Base-by-base conservation (phyloP, 202 grass and related monocot genomes). In the Digitaria exilis region DNA sequence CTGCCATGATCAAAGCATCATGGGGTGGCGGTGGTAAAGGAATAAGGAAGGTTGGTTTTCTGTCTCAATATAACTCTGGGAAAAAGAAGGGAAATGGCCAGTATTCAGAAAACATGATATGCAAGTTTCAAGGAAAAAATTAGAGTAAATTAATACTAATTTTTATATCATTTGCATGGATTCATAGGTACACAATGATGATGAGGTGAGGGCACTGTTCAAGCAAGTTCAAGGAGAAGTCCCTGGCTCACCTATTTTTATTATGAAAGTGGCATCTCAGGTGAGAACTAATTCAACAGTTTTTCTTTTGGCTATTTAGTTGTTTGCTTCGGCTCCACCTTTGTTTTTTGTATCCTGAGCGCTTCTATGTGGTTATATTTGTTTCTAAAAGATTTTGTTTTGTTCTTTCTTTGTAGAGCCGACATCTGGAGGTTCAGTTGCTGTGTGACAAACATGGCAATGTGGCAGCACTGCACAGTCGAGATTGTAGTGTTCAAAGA, bases 181-280 rank as follows among this genome's bases (percentile, higher is more conserved):
- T 90, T 78, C 79, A 15, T 84, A 99, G 96, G 96, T 99, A 58
- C 91, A 99, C 77, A 99, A 96, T 50, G 93, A 99, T 91, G 96
- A 99, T 88, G 93, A 99, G 73, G 96, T 96, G 63, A 90, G 93
- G 87, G 84, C 89, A 76, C 81, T 99, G 81, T 99, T 99, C 88
- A 99, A 96, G 76, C 93, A 99, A 92, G 96, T 99, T 50, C 96
- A 99, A 87, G 96, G 96, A 65, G 96, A 99, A 92, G 96, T 99
- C 81, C 96, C 96, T 41, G 93, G 96, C 61, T 99, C 96, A 6
- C 96, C 96, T 84, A 99, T 99, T 82, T 99, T 99, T 81, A 99
- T 99, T 81, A 99, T 99, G 96, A 99, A 99, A 77, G 77, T 99
- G 77, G 96, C 96, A 89, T 92, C 96, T 73, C 93, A 99, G 93